A percentile compares a stretch with the other conserved stretches of the same genome.
phyloP scores from a whole-genome alignment of 176 grass and related monocot species.

The Melocanna baccifera region DNA sequence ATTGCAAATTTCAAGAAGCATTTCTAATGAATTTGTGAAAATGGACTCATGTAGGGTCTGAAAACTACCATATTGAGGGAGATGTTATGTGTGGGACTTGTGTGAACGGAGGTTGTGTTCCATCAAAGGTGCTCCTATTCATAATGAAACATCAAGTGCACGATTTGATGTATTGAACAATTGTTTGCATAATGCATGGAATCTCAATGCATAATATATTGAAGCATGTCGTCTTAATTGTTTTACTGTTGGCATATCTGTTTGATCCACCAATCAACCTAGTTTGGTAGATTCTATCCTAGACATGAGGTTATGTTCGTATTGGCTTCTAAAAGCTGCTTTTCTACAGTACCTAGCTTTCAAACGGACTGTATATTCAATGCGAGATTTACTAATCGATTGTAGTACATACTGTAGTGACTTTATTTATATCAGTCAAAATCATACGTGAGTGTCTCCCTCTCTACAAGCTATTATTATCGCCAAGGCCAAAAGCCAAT shows the following conservation, averaged over 20 bases:
- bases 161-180: slow-evolving; percentile 14
- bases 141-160: background rate
- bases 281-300: background rate
- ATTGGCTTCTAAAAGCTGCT: too few species aligned
- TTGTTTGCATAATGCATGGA: background rate
- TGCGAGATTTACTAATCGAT: too few species aligned
- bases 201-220: background rate
- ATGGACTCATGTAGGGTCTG: slow-evolving; percentile 55
- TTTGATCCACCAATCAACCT: background rate
- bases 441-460: too few species aligned
- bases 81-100: slow-evolving; percentile 91
- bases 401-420: too few species aligned
- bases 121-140: slow-evolving; percentile 81
- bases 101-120: slow-evolving; percentile 91
- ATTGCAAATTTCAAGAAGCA: background rate
- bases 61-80: slow-evolving; percentile 97
- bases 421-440: too few species aligned
- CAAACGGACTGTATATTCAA: too few species aligned
- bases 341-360: too few species aligned
- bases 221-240: background rate
- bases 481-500: too few species aligned
- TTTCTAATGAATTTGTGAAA: background rate
- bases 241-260: background rate
- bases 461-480: too few species aligned
- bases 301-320: background rate